Conservation (phyloP, 805 yeast species). For the Candida xiaguanensis region DNA sequence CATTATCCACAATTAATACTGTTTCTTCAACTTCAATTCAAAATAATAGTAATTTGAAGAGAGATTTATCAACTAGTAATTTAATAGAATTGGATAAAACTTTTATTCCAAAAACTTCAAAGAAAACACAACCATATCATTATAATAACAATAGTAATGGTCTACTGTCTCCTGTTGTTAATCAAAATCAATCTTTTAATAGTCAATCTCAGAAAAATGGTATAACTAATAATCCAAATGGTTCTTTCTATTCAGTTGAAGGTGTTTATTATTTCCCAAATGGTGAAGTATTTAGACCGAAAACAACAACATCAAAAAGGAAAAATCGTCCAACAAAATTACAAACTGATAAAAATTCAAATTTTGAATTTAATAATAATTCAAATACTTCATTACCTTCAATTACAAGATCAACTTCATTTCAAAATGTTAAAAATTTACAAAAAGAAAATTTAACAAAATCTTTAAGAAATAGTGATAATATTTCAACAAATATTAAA, state of each 20-base stretch:
- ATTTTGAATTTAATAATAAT: background rate
- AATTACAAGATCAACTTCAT: constrained; percentile 4
- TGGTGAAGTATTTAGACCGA: constrained; percentile 51
- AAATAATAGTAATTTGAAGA: background rate
- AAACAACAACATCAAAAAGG: constrained; percentile 34
- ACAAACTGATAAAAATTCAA: background rate
- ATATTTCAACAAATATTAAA: constrained; percentile 13
- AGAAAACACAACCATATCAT: constrained; percentile 12
- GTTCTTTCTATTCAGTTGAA: constrained; percentile 2
- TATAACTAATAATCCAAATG: background rate
- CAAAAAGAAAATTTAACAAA: constrained; percentile 11
- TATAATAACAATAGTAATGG: background rate
- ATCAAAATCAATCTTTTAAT: background rate
- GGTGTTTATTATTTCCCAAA: constrained; percentile 44
- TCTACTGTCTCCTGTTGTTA: background rate
- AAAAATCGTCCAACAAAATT: constrained; percentile 26
- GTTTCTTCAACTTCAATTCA: constrained; percentile 9
- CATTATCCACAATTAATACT: constrained; percentile 28
- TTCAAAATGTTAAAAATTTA: constrained; percentile 8
- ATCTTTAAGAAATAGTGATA: constrained; percentile 11
- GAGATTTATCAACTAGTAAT: constrained; percentile 38
- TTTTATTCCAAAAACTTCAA: constrained; percentile 36
- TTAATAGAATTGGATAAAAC: constrained; percentile 34
- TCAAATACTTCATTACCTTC: background rate
- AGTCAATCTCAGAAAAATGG: background rate